Evolutionary conservation across 805 yeast species (phyloP), one percentile per base, ranked within the genome.

Genomic region (Wickerhamiella dianesei): DNA sequence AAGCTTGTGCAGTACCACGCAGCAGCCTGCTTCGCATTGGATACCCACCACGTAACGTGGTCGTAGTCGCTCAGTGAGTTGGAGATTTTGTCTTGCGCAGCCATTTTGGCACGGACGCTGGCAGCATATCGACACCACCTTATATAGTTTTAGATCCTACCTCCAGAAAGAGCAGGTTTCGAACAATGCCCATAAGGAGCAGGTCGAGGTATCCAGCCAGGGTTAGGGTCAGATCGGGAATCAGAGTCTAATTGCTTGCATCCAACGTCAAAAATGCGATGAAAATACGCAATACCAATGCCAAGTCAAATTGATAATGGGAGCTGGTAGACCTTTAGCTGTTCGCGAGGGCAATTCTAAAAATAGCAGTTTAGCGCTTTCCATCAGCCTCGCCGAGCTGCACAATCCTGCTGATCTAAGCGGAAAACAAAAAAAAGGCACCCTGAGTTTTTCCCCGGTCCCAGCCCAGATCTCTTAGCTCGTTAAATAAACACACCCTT

Each of bases 11-110:
- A 69, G 48, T 79, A 74, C 57, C 71, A 73, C 19, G 63, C 59
- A 0, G 94, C 79, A 41, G 76, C 66, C 50, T 75, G 76, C 50
- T 75, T 77, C 20, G 89, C 82, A 52, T 82, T 82, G n/a, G 84
- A 74, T 12, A 79, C 81, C 50, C 79, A 80, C 70, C 81, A 75
- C 13, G 81, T 79, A 3, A 82, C 69, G 55, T 79, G 80, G 62
- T 75, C 79, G 57, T 79, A 82, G n/a, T 72, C 75, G 19, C 45
- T 48, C 37, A 53, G 19, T 5, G 17, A 5, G 18, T 6, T 25
- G 6, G 32, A 25, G 12, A 12, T 12, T 6, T 25, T 12, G 32
- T n/a, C n/a, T n/a, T n/a, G n/a, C n/a, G n/a, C n/a, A n/a, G n/a
- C n/a, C n/a, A n/a, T n/a, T n/a, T n/a, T n/a, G n/a, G n/a, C n/a